Evolutionary conservation across 2,329 filamentous ascomycete species (phyloP).

Genomic region (Colletotrichum incanum): DNA sequence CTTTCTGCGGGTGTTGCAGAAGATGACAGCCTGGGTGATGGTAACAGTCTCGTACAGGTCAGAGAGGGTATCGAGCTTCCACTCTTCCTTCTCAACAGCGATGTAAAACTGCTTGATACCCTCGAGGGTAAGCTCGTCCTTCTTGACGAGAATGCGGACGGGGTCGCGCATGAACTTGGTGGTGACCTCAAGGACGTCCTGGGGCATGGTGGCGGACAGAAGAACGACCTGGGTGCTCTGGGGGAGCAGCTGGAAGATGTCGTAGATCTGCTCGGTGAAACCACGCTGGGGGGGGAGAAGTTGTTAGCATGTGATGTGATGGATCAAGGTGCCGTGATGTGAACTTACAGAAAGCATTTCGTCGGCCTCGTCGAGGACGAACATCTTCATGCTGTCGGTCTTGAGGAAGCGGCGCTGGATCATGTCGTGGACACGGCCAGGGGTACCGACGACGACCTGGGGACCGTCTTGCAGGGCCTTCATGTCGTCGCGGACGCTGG

Average conservation of each 20-base stretch:
- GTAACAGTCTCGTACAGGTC: constrained; percentile 99
- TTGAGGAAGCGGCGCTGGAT: constrained; percentile 98
- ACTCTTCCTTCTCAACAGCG: constrained; percentile 99
- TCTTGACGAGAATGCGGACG: constrained; percentile 99
- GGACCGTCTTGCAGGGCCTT: constrained; percentile 96
- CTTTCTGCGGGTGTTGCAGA: constrained; percentile 99
- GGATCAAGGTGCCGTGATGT: not conserved
- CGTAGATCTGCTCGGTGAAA: constrained; percentile 99
- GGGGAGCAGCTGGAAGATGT: constrained; percentile 99
- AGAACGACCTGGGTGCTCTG: constrained; percentile 99
- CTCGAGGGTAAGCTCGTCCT: constrained; percentile 99
- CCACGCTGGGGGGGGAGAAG: constrained; percentile 74
- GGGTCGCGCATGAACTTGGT: constrained; percentile 99
- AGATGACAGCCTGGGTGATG: constrained; percentile 99
- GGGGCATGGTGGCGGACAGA: constrained; percentile 97
- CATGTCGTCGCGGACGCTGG: constrained; percentile 98
- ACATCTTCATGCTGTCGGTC: constrained; percentile 99
- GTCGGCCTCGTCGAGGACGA: constrained; percentile 98
- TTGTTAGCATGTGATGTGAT: constrained; percentile 51
- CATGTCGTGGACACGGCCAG: constrained; percentile 99
- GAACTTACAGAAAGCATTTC: constrained; percentile 92
- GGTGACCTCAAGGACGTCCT: constrained; percentile 99
- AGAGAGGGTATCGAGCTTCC: constrained; percentile 99
- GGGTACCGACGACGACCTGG: constrained; percentile 97
- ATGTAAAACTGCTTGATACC: constrained; percentile 99